Evolutionary conservation across 2,329 filamentous ascomycete species (phyloP).

Genomic region (Dactylellina haptotyla): DNA sequence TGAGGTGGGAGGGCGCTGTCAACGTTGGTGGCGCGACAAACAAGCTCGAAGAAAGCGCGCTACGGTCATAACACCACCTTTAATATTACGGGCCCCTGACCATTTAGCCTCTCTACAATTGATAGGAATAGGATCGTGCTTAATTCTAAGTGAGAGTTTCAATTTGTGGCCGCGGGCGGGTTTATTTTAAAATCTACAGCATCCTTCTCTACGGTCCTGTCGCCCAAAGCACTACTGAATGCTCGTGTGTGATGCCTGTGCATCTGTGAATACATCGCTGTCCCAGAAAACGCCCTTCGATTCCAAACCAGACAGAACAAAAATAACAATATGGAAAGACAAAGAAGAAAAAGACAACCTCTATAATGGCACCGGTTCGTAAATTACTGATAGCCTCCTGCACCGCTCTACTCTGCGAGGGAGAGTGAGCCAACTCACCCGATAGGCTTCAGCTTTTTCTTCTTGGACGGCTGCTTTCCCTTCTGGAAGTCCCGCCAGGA

Average conservation of each 20-base stretch:
- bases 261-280: background rate
- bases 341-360: constrained; percentile 18
- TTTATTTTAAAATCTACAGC: too few relatives aligned
- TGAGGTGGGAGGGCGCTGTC: background rate
- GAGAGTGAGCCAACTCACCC: constrained; percentile 60
- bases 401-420: background rate
- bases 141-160: background rate
- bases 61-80: background rate
- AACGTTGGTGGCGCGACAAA: constrained; percentile 38
- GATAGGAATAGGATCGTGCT: background rate
- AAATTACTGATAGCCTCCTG: background rate
- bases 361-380: constrained; percentile 20
- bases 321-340: background rate
- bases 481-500: constrained; percentile 95
- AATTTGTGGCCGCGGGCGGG: background rate
- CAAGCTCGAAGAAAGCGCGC: constrained; percentile 7
- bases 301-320: too few relatives aligned
- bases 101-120: background rate
- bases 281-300: constrained; percentile 28
- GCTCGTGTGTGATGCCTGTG: constrained; percentile 2
- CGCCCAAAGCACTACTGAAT: too few relatives aligned
- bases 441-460: constrained; percentile 68
- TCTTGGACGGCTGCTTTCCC: constrained; percentile 68
- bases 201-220: too few relatives aligned
- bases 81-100: background rate